phyloP scores from a whole-genome alignment of 495 filamentous ascomycete genomes.

The Pseudoneurospora amorphoporcata region DNA sequence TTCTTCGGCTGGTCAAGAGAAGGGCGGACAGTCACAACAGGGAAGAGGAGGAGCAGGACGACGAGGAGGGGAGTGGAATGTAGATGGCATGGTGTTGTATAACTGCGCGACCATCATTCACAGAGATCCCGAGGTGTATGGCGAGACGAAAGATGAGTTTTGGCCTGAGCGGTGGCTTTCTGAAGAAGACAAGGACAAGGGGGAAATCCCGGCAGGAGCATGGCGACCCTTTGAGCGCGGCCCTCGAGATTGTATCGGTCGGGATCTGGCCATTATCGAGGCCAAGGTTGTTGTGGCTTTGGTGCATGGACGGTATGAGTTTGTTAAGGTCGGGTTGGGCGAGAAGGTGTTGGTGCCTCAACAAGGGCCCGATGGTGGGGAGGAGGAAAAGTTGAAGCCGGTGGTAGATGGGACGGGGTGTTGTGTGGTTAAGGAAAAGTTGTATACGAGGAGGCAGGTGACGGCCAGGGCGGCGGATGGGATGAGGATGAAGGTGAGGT shows the following conservation, averaged over 20 bases:
- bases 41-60: slow-evolving; percentile 43
- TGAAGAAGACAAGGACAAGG: slow-evolving; percentile 11
- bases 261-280: slow-evolving; percentile 42
- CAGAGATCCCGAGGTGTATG: slow-evolving; percentile 46
- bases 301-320: slow-evolving; percentile 30
- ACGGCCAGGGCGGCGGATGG: slow-evolving; percentile 30
- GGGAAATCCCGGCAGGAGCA: slow-evolving; percentile 24
- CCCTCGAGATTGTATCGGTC: slow-evolving; percentile 47
- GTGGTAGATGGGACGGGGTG: slow-evolving; percentile 28
- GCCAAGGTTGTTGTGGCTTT: slow-evolving; percentile 27
- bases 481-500: slow-evolving; percentile 24
- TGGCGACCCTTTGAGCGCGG: slow-evolving; percentile 49
- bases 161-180: slow-evolving; percentile 54
- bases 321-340: slow-evolving; percentile 36
- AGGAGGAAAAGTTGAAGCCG: slow-evolving; percentile 22
- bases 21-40: slow-evolving; percentile 1
- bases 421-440: slow-evolving; percentile 28
- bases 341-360: slow-evolving; percentile 13
- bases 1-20: not conserved
- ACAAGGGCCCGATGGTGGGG: slow-evolving; percentile 1
- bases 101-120: slow-evolving; percentile 43
- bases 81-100: slow-evolving; percentile 44
- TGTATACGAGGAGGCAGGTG: slow-evolving; percentile 32
- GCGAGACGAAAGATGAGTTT: slow-evolving; percentile 46
- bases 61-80: slow-evolving; percentile 47